Evolutionary conservation across 306 rosid genomes (phyloP), one percentile per base, ranked within the genome.

Genomic region (Pyrus bretschneideri): DNA sequence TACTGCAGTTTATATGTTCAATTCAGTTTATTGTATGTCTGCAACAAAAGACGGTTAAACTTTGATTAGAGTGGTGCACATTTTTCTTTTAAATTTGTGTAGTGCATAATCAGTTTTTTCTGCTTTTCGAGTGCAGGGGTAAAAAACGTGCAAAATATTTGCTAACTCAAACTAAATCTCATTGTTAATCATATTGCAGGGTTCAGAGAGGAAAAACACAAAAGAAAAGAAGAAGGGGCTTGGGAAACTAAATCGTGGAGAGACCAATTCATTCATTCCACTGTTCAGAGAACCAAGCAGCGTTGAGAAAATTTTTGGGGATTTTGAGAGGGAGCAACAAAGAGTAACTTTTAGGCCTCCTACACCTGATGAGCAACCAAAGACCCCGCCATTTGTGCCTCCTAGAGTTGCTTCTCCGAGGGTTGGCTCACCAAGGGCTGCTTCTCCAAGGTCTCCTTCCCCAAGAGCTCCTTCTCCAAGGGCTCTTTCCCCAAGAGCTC

Each of bases 201-300:
- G 90, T 72, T 81, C 88, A 1, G 99, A 96, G 65, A 88, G 85
- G 84, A 89, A 86, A 79, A 83, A 58, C 80, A 69, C 85, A 71
- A 95, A 92, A 79, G 97, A 89, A 35, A 88, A 91, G 83, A 87
- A 91, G 83, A 96, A 96, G 80, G 90, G 93, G 9, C 8, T 69
- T 33, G 97, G 96, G 55, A 96, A 87, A 81, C 72, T 79, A 80
- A 89, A 70, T 83, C 88, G 86, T 91, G 99, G 88, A 83, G 98
- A 96, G 81, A 80, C 89, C 71, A 92, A 86, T 75, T 91, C 97
- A 18, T 87, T 96, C 84, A 96, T 92, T 80, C 99, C 97, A 21
- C 86, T 89, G 75, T 92, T 92, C 72, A 91, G 96, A 81, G 93
- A 89, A 87, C 98, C 99, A 15, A 96, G 99, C 80, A 96, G 99